Evolutionary conservation across 2,329 filamentous ascomycete genomes (phyloP).

Genomic region (Calonectria leucothoes): DNA sequence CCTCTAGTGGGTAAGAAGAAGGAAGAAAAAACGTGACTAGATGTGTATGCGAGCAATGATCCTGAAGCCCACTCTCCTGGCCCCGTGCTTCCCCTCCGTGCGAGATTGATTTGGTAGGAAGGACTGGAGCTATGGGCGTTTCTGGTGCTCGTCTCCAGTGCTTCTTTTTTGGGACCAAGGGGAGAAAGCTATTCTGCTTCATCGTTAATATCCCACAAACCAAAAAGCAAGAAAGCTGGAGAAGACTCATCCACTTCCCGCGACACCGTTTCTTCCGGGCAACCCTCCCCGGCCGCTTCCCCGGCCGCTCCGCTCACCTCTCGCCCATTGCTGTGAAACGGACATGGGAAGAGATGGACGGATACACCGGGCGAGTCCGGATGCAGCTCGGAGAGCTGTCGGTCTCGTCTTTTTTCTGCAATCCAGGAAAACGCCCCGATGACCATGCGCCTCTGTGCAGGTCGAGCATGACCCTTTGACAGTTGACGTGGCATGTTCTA

Average conservation of each 20-base stretch:
- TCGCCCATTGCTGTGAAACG: not conserved
- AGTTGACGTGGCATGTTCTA: conserved; percentile 40
- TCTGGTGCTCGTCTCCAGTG: not conserved
- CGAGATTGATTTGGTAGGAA: conserved; percentile 39
- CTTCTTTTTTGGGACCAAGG: not conserved
- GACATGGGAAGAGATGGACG: not conserved
- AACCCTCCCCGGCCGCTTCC: not conserved
- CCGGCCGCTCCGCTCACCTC: not conserved
- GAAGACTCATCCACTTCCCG: not conserved
- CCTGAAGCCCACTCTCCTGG: conserved; percentile 30
- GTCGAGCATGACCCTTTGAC: conserved; percentile 22
- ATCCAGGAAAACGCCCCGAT: conserved; percentile 3
- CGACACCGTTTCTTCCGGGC: conserved; percentile 1
- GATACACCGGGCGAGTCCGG: conserved; percentile 3
- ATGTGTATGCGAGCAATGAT: conserved; percentile 40
- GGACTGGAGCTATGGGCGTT: conserved; percentile 9
- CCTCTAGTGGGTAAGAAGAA: not conserved
- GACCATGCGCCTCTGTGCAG: conserved; percentile 12
- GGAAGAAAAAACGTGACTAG: conserved; percentile 40
- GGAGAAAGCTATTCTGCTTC: not conserved
- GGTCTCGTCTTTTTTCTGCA: conserved; percentile 9
- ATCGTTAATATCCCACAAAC: conserved; percentile 9
- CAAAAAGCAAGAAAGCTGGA: not conserved
- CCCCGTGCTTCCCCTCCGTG: conserved; percentile 10
- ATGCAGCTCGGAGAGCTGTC: conserved; percentile 21